phyloP scores from a whole-genome alignment of 73 alveolate genomes.

The Paramecium sexaurelia region DNA sequence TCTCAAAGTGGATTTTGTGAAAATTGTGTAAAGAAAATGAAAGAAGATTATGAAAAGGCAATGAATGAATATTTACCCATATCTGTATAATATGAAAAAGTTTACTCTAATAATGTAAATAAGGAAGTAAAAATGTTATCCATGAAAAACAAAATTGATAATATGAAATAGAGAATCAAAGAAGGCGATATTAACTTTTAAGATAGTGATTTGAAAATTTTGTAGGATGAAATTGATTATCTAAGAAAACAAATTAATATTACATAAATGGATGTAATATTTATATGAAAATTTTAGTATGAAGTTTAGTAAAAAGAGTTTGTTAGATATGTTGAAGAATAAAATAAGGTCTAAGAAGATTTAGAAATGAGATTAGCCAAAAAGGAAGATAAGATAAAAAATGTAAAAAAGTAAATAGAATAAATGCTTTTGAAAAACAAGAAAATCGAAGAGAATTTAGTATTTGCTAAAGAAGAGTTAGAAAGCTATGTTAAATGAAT shows the following conservation, averaged over 20 bases:
- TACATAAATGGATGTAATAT: background rate
- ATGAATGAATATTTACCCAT: conserved; percentile 1
- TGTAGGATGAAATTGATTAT: conserved; percentile 1
- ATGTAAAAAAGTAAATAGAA: background rate
- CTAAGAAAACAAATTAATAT: background rate
- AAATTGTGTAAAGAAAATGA: conserved; percentile 18
- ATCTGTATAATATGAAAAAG: background rate
- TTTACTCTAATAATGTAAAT: conserved; percentile 8
- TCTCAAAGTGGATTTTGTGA: conserved; percentile 32
- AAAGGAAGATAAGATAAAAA: background rate
- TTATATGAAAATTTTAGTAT: background rate
- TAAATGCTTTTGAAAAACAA: background rate
- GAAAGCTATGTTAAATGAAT: conserved; percentile 15
- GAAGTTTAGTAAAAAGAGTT: conserved; percentile 10
- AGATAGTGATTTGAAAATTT: conserved; percentile 4
- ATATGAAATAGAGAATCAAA: background rate
- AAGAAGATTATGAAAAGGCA: conserved; percentile 32
- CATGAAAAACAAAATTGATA: background rate
- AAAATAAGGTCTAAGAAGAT: conserved; percentile 10
- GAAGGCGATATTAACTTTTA: background rate
- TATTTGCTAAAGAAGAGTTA: conserved; percentile 7
- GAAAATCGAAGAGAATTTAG: background rate
- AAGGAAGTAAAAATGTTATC: conserved; percentile 23
- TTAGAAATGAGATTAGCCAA: conserved; percentile 7
- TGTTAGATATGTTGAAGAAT: conserved; percentile 5